A percentile compares a stretch with the other conserved stretches of the same genome.
phyloP scores from a whole-genome alignment of 305 asterid genomes.

The Solanum hybrid region DNA sequence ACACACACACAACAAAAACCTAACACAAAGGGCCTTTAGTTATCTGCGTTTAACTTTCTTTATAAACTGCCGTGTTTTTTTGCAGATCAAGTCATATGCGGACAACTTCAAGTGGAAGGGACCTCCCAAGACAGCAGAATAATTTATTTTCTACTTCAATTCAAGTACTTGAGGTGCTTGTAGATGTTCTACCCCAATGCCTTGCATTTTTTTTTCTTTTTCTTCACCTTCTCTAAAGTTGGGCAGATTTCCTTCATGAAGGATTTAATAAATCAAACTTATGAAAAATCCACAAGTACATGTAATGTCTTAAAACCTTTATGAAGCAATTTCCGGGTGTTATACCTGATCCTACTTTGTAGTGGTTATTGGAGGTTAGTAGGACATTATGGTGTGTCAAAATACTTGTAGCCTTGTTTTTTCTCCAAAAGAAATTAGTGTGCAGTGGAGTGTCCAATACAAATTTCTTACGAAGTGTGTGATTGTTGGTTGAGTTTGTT shows the following conservation, averaged over 20 bases:
- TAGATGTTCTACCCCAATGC: neutral
- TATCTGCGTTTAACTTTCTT: neutral
- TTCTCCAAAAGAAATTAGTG: neutral
- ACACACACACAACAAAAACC: neutral
- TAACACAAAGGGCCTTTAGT: neutral
- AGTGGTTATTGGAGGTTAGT: neutral
- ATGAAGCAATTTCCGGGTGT: neutral
- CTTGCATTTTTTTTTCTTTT: neutral
- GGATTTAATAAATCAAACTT: neutral
- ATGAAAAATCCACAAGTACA: neutral
- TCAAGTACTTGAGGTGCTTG: neutral
- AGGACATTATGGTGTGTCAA: neutral
- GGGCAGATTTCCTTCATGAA: neutral
- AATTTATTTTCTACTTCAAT: neutral
- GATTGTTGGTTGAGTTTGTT: neutral
- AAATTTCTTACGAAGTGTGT: neutral
- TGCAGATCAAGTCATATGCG: constrained; percentile 52
- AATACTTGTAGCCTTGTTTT: neutral
- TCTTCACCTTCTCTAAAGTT: neutral
- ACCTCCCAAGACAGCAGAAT: constrained; percentile 17
- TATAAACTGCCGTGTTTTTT: neutral
- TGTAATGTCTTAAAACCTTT: neutral
- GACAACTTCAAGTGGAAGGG: constrained; percentile 65
- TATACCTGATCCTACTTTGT: neutral
- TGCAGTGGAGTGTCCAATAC: neutral